phyloP scores from a whole-genome alignment of 768 basidiomycete species.

The Sistotremastrum niveocremeum region DNA sequence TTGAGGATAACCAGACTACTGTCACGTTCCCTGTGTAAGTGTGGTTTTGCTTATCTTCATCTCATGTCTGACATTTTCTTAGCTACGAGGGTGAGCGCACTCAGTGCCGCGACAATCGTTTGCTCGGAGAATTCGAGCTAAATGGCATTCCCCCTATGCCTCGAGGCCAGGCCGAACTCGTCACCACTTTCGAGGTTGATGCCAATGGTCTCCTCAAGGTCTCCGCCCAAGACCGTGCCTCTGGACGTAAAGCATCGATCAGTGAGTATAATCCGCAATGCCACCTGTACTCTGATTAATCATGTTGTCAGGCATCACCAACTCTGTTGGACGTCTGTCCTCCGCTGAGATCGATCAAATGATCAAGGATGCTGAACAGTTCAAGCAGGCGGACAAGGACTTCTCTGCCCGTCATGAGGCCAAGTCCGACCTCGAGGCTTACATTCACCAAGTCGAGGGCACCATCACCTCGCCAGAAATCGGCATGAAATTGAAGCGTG shows the following conservation, averaged over 20 bases:
- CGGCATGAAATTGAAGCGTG: conserved; percentile 97
- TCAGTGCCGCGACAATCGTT: conserved; percentile 97
- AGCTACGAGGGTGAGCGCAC: conserved; percentile 99
- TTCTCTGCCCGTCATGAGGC: conserved; percentile 97
- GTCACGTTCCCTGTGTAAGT: conserved; percentile 98
- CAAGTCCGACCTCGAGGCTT: conserved; percentile 94
- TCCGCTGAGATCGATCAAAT: conserved; percentile 98
- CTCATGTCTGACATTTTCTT: conserved; percentile 7
- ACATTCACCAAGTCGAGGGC: conserved; percentile 92
- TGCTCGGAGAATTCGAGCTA: conserved; percentile 99
- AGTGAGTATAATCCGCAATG: conserved; percentile 36
- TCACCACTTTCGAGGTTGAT: conserved; percentile 98
- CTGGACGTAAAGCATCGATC: conserved; percentile 97
- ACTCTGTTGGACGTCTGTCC: conserved; percentile 97
- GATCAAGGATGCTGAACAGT: conserved; percentile 99
- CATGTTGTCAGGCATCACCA: conserved; percentile 65
- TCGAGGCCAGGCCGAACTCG: conserved; percentile 97
- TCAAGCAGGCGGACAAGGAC: conserved; percentile 93
- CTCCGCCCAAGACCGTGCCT: conserved; percentile 95
- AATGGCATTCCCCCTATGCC: conserved; percentile 98
- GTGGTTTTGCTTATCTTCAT: not conserved
- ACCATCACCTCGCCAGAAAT: conserved; percentile 95
- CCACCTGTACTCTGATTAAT: conserved; percentile 1
- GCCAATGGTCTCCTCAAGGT: conserved; percentile 99
- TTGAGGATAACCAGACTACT: conserved; percentile 99